A percentile compares a stretch with the other conserved stretches of the same genome.
These are phyloP conservation scores for Apiospora sp. DNA, from an alignment of 2,329 filamentous ascomycete species.

Conservation along the genomic window DNA sequence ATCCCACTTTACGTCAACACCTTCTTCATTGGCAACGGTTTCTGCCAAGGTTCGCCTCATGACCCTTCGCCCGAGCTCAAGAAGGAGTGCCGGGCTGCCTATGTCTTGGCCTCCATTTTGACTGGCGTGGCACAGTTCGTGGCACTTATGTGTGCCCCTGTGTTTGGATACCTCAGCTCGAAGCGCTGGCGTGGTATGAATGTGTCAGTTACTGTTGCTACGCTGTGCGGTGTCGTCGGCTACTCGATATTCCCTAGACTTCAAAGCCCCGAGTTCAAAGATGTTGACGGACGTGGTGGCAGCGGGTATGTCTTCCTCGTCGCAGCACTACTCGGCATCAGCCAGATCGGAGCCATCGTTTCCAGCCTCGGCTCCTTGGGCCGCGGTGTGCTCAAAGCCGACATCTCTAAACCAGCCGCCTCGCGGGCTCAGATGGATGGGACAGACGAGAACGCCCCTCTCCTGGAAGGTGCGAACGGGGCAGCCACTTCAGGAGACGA, in stretches of 20 bases:
- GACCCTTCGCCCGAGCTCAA: conserved; percentile 79
- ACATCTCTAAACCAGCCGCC: conserved; percentile 40
- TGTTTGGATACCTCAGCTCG: conserved; percentile 83
- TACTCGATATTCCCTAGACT: conserved; percentile 82
- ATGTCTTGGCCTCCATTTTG: conserved; percentile 85
- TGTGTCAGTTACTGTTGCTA: conserved; percentile 75
- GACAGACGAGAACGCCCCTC: conserved; percentile 49
- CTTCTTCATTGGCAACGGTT: conserved; percentile 83
- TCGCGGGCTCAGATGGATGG: conserved; percentile 28
- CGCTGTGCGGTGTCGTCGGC: conserved; percentile 77
- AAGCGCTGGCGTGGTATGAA: conserved; percentile 73
- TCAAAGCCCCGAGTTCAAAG: conserved; percentile 75
- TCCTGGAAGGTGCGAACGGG: conserved; percentile 43
- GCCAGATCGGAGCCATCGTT: conserved; percentile 95
- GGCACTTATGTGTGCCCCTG: conserved; percentile 82
- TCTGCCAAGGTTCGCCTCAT: conserved; percentile 73
- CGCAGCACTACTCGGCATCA: conserved; percentile 83
- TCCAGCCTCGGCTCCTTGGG: conserved; percentile 91
- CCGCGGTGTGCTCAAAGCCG: conserved; percentile 73
- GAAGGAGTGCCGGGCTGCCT: conserved; percentile 83
- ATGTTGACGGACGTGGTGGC: conserved; percentile 71
- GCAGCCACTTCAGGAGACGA: conserved; percentile 30
- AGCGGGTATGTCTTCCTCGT: conserved; percentile 75
- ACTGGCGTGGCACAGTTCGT: conserved; percentile 89
- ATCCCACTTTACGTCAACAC: conserved; percentile 93